Evolutionary conservation across 495 filamentous ascomycete genomes (phyloP).

Genomic region (Podospora sp.): DNA sequence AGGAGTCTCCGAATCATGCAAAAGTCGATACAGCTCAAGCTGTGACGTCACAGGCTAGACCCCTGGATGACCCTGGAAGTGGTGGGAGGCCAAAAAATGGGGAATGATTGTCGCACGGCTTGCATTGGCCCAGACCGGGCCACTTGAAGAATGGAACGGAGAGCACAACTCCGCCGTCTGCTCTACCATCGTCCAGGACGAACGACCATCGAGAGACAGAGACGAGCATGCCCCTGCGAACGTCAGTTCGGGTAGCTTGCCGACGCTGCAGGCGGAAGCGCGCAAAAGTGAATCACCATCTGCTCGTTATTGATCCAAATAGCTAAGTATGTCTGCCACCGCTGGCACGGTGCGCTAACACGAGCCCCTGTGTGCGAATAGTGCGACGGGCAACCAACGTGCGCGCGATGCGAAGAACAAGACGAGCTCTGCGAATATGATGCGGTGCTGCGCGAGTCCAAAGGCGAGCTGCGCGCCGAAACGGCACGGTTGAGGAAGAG

Average conservation of each 20-base stretch:
- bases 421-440: slow-evolving; percentile 14
- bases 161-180: neutral
- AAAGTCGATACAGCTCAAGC: neutral
- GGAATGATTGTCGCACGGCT: neutral
- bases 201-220: neutral
- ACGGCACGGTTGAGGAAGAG: slow-evolving; percentile 4
- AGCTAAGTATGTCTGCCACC: neutral
- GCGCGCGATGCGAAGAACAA: slow-evolving; percentile 2
- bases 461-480: slow-evolving; percentile 14
- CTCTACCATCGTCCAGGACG: neutral
- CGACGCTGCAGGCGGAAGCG: slow-evolving; percentile 5
- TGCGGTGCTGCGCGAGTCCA: slow-evolving; percentile 8
- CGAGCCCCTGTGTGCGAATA: neutral
- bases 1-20: neutral
- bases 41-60: slow-evolving; percentile 4
- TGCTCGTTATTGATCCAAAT: no score
- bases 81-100: neutral
- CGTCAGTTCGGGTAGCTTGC: slow-evolving; percentile 5
- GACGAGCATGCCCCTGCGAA: slow-evolving; percentile 3
- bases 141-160: neutral
- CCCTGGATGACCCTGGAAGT: neutral
- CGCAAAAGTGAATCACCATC: slow-evolving; percentile 10
- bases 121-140: neutral
- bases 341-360: neutral
- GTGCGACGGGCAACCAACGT: slow-evolving; percentile 13